Conservation (phyloP, 2,329 filamentous ascomycete species). For the Fusarium sp. region DNA sequence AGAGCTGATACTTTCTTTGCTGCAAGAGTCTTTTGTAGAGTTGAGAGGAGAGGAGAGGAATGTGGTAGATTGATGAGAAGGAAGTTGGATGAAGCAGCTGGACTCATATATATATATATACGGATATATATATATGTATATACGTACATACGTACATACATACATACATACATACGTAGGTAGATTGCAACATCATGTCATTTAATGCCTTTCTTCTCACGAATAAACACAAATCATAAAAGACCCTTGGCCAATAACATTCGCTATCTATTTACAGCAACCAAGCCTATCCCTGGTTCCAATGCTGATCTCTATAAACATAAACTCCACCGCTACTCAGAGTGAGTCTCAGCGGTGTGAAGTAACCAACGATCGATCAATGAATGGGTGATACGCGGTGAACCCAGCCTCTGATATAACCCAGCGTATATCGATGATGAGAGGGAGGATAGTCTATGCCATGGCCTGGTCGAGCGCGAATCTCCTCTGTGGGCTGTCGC, state of each 20-base stretch:
- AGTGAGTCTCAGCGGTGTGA: background rate
- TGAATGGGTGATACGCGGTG: no score
- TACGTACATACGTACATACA: no score
- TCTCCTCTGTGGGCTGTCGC: constrained; percentile 10
- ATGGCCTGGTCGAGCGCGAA: no score
- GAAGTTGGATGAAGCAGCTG: background rate
- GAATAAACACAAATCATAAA: constrained; percentile 4
- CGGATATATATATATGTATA: no score
- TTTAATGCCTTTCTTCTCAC: constrained; percentile 4
- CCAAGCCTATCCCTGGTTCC: constrained; percentile 3
- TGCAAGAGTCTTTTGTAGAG: background rate
- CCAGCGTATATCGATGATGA: no score
- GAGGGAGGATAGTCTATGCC: no score
- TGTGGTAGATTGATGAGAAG: background rate
- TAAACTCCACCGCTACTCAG: background rate
- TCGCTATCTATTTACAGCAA: constrained; percentile 22
- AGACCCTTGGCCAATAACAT: background rate
- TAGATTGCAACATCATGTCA: background rate
- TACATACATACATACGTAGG: background rate
- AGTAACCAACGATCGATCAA: background rate
- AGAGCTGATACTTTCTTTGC: background rate
- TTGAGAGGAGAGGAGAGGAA: background rate
- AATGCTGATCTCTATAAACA: constrained; percentile 12
- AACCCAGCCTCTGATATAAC: no score
- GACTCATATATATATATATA: no score